Base-by-base conservation (phyloP, 768 basidiomycete genomes). In the Boletus edulis region DNA sequence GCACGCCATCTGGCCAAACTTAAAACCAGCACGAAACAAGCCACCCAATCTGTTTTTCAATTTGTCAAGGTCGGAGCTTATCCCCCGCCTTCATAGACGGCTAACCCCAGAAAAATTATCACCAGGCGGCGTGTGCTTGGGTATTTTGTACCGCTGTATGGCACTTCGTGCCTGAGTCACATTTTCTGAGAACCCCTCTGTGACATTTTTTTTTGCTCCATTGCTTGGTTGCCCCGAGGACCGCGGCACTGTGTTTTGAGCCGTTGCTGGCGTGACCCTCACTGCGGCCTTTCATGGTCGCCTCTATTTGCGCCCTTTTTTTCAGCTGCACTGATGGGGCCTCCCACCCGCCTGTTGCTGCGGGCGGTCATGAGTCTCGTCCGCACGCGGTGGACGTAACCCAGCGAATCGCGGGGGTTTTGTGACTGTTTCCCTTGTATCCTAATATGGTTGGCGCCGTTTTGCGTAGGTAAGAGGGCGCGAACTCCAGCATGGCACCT, bases 31-130 rank as follows among this genome's bases (percentile, higher is more conserved):
- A 59, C 46, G 48, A 37, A 29, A 22, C 56, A 32, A 46, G 49
- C 42, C 42, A 10, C 27, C 29, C 43, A 47, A 38, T 55, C 35
- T 48, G 56, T 59, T 54, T 58, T 48, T 50, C 54, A 56, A 61
- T 59, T 60, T 61, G 59, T 60, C 55, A 60, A 65, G 61, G 61
- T 59, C 53, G 58, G 63, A 55, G 54, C 45, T 53, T 59, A 8
- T 59, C 49, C 54, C 59, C 60, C 61, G 48, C 61, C 43, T 57
- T 38, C 50, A 52, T 51, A 51, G 49, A 48, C 20, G 29, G 34
- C 49, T 60, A 45, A 58, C 57, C 55, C 56, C 57, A 51, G 42
- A 55, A 48, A 52, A 31, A 18, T 17, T 32, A n/a, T 45, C 43
- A 42, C 37, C 37, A 58, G 62, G 53, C 50, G 62, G 53, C 50